Evolutionary conservation across 495 filamentous ascomycete species (phyloP).

Genomic region (Podospora sp.): DNA sequence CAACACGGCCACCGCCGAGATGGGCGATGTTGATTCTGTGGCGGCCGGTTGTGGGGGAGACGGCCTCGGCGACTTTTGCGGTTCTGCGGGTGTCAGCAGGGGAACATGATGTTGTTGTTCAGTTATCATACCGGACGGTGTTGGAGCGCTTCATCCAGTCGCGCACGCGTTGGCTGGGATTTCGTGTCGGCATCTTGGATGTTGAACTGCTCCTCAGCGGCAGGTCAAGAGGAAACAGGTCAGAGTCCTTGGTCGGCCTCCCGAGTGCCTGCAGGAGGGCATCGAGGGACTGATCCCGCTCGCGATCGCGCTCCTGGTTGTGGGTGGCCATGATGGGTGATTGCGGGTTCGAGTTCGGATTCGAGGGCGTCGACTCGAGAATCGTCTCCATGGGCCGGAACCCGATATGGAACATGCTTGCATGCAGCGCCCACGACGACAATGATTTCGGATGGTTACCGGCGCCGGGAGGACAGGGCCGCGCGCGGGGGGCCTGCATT

Average conservation of each 20-base stretch:
- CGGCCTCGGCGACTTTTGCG: not conserved
- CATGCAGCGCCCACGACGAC: too few species aligned
- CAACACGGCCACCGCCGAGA: slow-evolving; percentile 37
- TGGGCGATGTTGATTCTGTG: slow-evolving; percentile 34
- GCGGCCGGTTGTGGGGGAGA: slow-evolving; percentile 12
- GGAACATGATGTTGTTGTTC: not conserved
- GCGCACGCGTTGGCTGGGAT: slow-evolving; percentile 29
- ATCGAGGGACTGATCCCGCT: not conserved
- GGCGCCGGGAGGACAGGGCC: not conserved
- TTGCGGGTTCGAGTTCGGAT: slow-evolving; percentile 7
- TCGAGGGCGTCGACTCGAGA: slow-evolving; percentile 16
- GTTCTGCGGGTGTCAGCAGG: not conserved
- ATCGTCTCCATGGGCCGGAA: slow-evolving; percentile 28
- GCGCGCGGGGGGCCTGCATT: not conserved
- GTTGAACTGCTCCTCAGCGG: slow-evolving; percentile 14
- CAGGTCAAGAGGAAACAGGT: not conserved
- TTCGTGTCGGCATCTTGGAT: slow-evolving; percentile 22
- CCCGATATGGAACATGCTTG: slow-evolving; percentile 7
- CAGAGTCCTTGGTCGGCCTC: slow-evolving; percentile 11
- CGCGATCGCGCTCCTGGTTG: not conserved
- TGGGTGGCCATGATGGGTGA: not conserved
- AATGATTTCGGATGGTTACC: not conserved
- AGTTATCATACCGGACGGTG: slow-evolving; percentile 26
- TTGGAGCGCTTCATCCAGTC: slow-evolving; percentile 36
- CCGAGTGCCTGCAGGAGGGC: slow-evolving; percentile 11